Conservation (phyloP, 1,284 basidiomycete genomes). For the Sanguinoderma infundibulare region DNA sequence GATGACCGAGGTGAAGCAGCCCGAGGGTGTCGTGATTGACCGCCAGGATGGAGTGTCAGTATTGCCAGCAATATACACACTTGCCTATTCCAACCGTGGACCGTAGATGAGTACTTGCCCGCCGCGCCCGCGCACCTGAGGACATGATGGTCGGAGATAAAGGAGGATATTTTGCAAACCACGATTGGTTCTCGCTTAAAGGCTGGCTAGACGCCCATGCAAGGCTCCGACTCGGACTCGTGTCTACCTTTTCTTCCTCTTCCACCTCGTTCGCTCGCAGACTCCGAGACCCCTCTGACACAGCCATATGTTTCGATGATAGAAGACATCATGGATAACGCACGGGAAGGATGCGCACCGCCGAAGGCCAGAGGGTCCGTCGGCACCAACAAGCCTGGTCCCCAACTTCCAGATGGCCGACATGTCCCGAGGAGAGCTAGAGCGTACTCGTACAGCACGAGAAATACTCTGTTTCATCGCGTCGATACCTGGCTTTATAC, state of each 20-base stretch:
- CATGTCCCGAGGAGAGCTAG: not conserved
- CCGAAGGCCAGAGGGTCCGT: not conserved
- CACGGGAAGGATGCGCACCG: not conserved
- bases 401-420: not conserved
- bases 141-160: too few species aligned
- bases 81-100: too few species aligned
- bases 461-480: not conserved
- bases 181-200: too few species aligned
- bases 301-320: not conserved
- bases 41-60: not conserved
- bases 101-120: too few species aligned
- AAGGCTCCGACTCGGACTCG: too few species aligned
- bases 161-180: too few species aligned
- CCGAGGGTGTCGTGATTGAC: not conserved
- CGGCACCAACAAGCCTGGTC: not conserved
- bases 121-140: too few species aligned
- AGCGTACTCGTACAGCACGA: not conserved
- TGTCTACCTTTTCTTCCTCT: not conserved
- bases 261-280: not conserved
- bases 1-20: not conserved
- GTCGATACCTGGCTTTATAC: constrained; percentile 17
- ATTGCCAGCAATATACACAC: too few species aligned
- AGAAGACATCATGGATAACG: not conserved
- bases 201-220: too few species aligned
- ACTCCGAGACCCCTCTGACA: not conserved